Base-by-base conservation (phyloP, 768 basidiomycete species). In the Lentinula sp. region DNA sequence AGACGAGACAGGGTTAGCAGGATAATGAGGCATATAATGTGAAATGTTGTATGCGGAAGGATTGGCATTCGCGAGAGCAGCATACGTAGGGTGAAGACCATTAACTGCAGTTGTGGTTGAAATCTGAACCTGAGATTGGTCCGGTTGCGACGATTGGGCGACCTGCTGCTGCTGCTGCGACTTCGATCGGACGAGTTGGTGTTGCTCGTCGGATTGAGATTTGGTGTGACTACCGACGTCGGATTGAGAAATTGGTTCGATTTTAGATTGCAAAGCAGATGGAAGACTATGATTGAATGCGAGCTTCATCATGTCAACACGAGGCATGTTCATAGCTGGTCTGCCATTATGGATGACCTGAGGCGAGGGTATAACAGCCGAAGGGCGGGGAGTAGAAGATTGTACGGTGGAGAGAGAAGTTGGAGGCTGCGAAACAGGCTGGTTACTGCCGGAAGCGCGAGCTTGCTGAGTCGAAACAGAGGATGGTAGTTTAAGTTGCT, bases 111-210 rank as follows among this genome's bases (percentile, higher is more conserved):
- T 42, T 12, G 41, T 42, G 4, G 55, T 5, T 7, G 39, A 23
- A 3, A 77, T 23, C 48, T 41, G 62, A 16, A 43, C 66, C 28
- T 12, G 23, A 4, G 45, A 9, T 20, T 50, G 61, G 6, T 59
- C 48, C 15, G 20, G 61, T n/a, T 58, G 23, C 10, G 57, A 33
- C 4, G 37, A 6, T 33, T 43, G 81, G 0, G 77, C 75, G 68
- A 85, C 83, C 1, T 80, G 79, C 13, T 81, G 80, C 39, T 81
- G 80, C 39, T 70, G 70, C 9, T 80, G 81, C 1, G 81, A 75
- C 7, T 56, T 72, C 57, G 53, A n/a, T 16, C 58, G 46, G 20
- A 36, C n/a, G 28, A 55, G n/a, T 64, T 67, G 46, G 49, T 72
- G 35, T 53, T 65, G 41, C 18, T 39, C 35, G 39, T 48, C 48